Percentiles rank a stretch among this genome's conserved stretches.
Conservation (phyloP, 176 grass and related monocot species). For the Musa itinerans region DNA sequence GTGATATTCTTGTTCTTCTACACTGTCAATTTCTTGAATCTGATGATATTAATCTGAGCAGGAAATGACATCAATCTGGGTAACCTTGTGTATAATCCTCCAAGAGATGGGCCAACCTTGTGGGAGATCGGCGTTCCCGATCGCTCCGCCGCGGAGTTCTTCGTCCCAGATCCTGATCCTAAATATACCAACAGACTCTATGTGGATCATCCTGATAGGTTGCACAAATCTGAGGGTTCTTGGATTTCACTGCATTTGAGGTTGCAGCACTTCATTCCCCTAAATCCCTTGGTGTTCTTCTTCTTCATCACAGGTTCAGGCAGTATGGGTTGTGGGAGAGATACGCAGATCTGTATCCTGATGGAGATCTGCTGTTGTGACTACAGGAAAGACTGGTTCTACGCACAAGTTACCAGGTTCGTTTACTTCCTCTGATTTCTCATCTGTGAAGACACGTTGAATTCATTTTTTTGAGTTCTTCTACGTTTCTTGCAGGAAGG, state of each 20-base stretch:
- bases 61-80: conserved; percentile 62
- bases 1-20: background rate
- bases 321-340: conserved; percentile 96
- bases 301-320: background rate
- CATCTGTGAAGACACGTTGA: background rate
- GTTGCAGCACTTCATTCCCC: too few species aligned
- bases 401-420: conserved; percentile 83
- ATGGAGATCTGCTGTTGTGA: conserved; percentile 60
- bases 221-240: background rate
- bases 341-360: conserved; percentile 62
- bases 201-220: conserved; percentile 53
- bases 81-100: conserved; percentile 56
- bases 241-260: too few species aligned
- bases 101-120: conserved; percentile 69
- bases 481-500: background rate
- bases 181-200: conserved; percentile 59
- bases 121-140: conserved; percentile 85
- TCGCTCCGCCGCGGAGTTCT: conserved; percentile 65
- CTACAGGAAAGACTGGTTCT: conserved; percentile 77
- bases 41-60: conserved; percentile 1
- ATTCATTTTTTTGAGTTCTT: too few species aligned
- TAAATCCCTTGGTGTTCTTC: too few species aligned
- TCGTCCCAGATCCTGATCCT: conserved; percentile 69
- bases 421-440: background rate
- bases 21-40: background rate